Percentiles rank a stretch among this genome's conserved stretches.
phyloP scores from a whole-genome alignment of 164 flowering plant species.

The Paratinospora sagittata region DNA sequence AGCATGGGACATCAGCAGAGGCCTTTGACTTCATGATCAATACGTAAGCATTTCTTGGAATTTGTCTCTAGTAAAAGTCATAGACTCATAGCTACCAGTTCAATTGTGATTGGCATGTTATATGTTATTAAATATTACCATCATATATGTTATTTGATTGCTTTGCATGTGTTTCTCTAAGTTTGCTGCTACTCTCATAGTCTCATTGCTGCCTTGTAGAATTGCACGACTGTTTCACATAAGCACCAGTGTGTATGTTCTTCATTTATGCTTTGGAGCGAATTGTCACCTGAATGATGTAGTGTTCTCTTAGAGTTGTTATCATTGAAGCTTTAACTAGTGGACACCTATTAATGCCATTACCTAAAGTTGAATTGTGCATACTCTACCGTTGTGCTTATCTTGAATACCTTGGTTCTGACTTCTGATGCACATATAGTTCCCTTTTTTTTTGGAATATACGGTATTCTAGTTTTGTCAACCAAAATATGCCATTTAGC shows the following conservation, averaged over 20 bases:
- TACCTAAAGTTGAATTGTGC: no score
- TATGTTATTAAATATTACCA: not conserved
- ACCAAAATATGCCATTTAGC: no score
- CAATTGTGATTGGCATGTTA: not conserved
- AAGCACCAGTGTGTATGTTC: not conserved
- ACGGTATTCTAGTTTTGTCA: no score
- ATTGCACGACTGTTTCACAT: not conserved
- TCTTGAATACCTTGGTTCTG: no score
- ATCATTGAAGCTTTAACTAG: no score
- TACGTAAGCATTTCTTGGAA: conserved; percentile 28
- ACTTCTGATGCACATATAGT: no score
- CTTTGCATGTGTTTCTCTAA: not conserved
- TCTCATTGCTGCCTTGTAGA: not conserved
- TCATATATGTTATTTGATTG: not conserved
- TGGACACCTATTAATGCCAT: no score
- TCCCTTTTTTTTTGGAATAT: no score
- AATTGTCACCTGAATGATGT: no score
- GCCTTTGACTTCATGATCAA: conserved; percentile 55
- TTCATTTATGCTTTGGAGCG: no score
- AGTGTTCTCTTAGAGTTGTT: no score
- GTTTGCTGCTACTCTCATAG: not conserved
- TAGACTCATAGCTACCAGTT: not conserved
- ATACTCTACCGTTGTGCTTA: no score
- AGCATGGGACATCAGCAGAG: conserved; percentile 67
- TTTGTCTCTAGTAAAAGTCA: not conserved